These are phyloP conservation scores for Colletotrichum chrysophilum DNA, from an alignment of 2,329 filamentous ascomycete species.

Conservation along the genomic window DNA sequence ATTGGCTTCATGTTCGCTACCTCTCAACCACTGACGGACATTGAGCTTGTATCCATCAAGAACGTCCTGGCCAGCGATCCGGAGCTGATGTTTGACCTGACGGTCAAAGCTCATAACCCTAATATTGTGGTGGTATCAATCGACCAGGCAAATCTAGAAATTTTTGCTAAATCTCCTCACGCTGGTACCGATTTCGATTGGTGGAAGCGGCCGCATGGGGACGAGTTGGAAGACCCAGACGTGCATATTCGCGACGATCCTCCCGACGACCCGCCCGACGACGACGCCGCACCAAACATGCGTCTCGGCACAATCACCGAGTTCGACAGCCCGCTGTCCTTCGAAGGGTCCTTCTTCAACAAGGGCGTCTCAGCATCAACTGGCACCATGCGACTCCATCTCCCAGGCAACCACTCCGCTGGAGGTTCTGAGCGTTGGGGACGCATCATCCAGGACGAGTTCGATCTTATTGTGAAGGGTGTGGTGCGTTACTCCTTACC, in stretches of 20 bases:
- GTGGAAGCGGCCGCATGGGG: slow-evolving; percentile 52
- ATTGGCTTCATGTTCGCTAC: slow-evolving; percentile 91
- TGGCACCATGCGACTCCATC: slow-evolving; percentile 80
- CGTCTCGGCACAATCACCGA: slow-evolving; percentile 86
- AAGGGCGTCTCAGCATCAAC: slow-evolving; percentile 74
- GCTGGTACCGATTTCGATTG: slow-evolving; percentile 73
- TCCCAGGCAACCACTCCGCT: slow-evolving; percentile 88
- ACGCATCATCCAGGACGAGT: slow-evolving; percentile 86
- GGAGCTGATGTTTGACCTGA: slow-evolving; percentile 92
- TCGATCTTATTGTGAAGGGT: slow-evolving; percentile 90
- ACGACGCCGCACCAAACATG: slow-evolving; percentile 79
- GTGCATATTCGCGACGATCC: slow-evolving; percentile 36
- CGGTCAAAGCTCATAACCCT: slow-evolving; percentile 87
- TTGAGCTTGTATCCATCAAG: slow-evolving; percentile 79
- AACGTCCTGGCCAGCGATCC: slow-evolving; percentile 94
- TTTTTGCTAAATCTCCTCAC: slow-evolving; percentile 94
- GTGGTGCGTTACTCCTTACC: slow-evolving; percentile 82
- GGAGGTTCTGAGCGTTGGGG: slow-evolving; percentile 90
- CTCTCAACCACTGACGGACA: slow-evolving; percentile 82
- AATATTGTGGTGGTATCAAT: slow-evolving; percentile 91
- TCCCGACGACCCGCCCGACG: slow-evolving; percentile 64
- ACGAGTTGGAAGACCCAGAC: slow-evolving; percentile 5
- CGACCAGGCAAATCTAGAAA: slow-evolving; percentile 84
- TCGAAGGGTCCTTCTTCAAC: slow-evolving; percentile 89
- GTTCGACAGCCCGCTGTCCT: slow-evolving; percentile 87